These are phyloP conservation scores for Vigna angularis DNA, from an alignment of 306 rosid species.

Conservation along the genomic window DNA sequence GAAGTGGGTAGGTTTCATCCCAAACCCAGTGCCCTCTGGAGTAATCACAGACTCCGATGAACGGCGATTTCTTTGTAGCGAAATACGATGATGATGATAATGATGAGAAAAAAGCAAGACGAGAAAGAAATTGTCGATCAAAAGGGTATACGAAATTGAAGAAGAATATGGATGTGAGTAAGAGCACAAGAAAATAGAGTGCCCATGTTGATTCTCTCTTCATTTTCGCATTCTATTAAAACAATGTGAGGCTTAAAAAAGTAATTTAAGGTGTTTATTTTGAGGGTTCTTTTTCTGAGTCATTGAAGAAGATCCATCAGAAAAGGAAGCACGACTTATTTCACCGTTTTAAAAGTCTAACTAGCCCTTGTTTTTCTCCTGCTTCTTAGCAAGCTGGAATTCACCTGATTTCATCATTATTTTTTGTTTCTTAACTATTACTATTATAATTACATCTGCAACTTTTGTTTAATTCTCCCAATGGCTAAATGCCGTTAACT, in stretches of 20 bases:
- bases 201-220: slow-evolving; percentile 56
- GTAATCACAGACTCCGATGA: slow-evolving; percentile 53
- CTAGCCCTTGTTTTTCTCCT: neutral
- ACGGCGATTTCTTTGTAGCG: slow-evolving; percentile 26
- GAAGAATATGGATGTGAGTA: slow-evolving; percentile 46
- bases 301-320: slow-evolving; percentile 63
- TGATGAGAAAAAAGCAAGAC: slow-evolving; percentile 50
- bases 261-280: neutral
- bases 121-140: slow-evolving; percentile 46
- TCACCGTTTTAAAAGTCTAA: neutral
- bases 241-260: slow-evolving; percentile 7
- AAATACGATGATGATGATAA: slow-evolving; percentile 7
- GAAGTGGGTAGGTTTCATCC: slow-evolving; percentile 46
- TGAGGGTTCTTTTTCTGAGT: neutral
- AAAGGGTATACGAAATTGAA: slow-evolving; percentile 49
- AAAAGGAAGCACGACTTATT: slow-evolving; percentile 37
- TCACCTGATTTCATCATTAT: neutral
- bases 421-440: slow-evolving; percentile 9
- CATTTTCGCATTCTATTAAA: slow-evolving; percentile 30
- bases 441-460: neutral
- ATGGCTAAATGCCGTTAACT: no score
- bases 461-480: neutral
- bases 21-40: slow-evolving; percentile 78
- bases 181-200: slow-evolving; percentile 52
- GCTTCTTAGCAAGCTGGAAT: no score